Evolutionary conservation across 139 green algal species (phyloP), one percentile per base, ranked within the genome.

Genomic region (Coelastrella sp.): DNA sequence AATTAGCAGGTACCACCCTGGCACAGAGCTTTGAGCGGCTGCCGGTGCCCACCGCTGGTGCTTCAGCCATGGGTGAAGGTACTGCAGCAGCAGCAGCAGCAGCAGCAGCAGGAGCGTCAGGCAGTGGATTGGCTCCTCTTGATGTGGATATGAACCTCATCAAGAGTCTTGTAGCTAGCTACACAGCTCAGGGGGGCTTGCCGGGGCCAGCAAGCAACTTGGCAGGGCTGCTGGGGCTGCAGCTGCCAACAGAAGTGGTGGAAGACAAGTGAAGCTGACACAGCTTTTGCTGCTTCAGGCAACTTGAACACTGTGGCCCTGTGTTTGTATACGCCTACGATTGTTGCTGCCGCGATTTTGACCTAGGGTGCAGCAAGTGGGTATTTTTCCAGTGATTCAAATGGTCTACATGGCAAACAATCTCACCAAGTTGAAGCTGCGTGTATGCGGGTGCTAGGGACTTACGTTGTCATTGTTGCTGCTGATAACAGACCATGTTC

Each of bases 71-170:
- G 76, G 22, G 32, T 47, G 32, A 47, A 47, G 32, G 32, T 47
- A 47, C 32, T 47, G 32, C 32, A 47, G 32, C 32, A 47, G 32
- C 74, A 71, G 75, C 68, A 22, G 75, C 74, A 32, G 77, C 77
- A 23, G 82, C 83, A n/a, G 68, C 57, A 47, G n/a, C 23, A 14
- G 66, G 17, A 14, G 79, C 19, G 13, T 68, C 54, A 22, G 65
- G n/a, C 54, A 83, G 22, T 58, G 82, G 88, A 11, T 59, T 96
- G 81, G 65, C 80, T 56, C 93, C 93, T 3, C 47, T 98, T 17
- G 94, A 98, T 74, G 54, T 98, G 13, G 96, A 98, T 66, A 10
- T 96, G 5, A 98, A 98, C 80, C 76, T 98, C 84, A 92, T 98
- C 58, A 93, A 93, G 75, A 97, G 91, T 80, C 73, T 98, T 88